A percentile compares a stretch with the other conserved stretches of the same genome.
These are phyloP conservation scores for Musa beccarii DNA, from an alignment of 176 grass and related monocot species.

Conservation along the genomic window DNA sequence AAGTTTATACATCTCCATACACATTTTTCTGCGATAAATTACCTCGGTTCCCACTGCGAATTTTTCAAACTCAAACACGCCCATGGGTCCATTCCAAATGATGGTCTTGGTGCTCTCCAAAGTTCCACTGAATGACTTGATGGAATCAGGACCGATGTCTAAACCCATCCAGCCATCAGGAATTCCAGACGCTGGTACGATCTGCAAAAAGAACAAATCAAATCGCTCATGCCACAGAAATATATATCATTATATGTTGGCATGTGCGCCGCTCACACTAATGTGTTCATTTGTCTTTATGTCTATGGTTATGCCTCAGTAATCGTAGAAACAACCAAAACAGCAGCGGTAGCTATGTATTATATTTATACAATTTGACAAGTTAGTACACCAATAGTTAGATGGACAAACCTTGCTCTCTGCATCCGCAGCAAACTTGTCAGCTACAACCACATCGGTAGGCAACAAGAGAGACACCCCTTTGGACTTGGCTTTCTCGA, in stretches of 20 bases:
- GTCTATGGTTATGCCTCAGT: too few species aligned
- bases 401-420: constrained; percentile 29
- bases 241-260: too few species aligned
- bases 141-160: constrained; percentile 40
- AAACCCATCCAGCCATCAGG: constrained; percentile 50
- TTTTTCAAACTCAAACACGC: constrained; percentile 43
- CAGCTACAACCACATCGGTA: constrained; percentile 36
- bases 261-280: too few species aligned
- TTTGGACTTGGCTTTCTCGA: constrained; percentile 39
- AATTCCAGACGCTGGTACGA: constrained; percentile 32
- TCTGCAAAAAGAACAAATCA: not conserved
- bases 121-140: constrained; percentile 32
- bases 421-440: constrained; percentile 45
- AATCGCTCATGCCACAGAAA: too few species aligned
- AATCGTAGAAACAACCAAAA: not conserved
- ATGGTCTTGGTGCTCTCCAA: constrained; percentile 39
- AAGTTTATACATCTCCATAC: not conserved
- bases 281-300: too few species aligned
- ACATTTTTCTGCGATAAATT: not conserved
- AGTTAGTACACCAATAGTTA: not conserved
- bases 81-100: constrained; percentile 50
- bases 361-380: not conserved
- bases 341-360: not conserved
- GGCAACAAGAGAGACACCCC: constrained; percentile 38
- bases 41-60: constrained; percentile 42